phyloP scores from a whole-genome alignment of 2,329 filamentous ascomycete species.

The Lasiodiplodia sp. region DNA sequence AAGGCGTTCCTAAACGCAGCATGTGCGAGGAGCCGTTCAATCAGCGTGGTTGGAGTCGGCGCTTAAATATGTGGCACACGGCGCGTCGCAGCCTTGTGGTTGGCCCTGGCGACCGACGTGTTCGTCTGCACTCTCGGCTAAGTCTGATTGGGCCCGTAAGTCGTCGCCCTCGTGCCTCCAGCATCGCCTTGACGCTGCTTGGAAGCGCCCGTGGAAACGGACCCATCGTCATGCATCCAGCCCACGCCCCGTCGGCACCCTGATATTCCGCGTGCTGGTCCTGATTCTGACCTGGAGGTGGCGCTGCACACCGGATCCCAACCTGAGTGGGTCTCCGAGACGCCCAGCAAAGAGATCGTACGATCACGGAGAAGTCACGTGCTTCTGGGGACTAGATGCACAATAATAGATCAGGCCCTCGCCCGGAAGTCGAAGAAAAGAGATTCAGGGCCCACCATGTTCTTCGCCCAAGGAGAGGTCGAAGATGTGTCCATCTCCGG shows the following conservation, averaged over 20 bases:
- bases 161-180: not conserved
- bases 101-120: slow-evolving; percentile 8
- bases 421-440: too few species aligned
- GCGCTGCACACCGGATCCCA: not conserved
- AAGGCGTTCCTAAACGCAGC: slow-evolving; percentile 17
- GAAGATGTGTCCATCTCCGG: too few species aligned
- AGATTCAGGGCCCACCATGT: too few species aligned
- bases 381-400: not conserved
- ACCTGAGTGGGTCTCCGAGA: slow-evolving; percentile 2
- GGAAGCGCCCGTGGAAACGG: not conserved
- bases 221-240: not conserved
- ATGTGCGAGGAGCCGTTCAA: slow-evolving; percentile 7
- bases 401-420: not conserved
- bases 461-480: too few species aligned
- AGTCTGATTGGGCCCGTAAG: not conserved
- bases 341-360: not conserved
- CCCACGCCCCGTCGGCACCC: not conserved
- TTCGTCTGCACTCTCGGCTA: not conserved
- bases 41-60: slow-evolving; percentile 8
- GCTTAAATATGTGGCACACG: slow-evolving; percentile 11
- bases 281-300: not conserved
- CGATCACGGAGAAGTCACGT: not conserved
- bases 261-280: not conserved
- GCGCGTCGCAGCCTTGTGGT: slow-evolving; percentile 13
- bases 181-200: not conserved